A percentile compares a stretch with the other conserved stretches of the same genome.
Conservation (phyloP, 2,329 filamentous ascomycete species). For the Trichoderma atroviride region DNA sequence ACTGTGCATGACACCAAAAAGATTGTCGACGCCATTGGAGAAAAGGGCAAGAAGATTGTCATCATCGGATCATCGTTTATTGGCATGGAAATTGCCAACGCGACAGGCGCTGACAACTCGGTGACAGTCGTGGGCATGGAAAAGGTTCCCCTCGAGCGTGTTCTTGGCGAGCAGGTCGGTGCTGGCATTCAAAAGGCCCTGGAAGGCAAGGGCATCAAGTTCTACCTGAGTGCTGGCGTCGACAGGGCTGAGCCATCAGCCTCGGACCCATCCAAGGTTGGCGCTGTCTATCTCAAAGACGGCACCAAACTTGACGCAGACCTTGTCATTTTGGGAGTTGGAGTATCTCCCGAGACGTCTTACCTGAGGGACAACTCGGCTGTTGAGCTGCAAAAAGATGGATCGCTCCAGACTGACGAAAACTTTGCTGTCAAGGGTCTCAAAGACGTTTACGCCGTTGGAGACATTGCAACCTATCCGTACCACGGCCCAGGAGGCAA, state of each 20-base stretch:
- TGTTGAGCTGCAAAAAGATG: conserved; percentile 75
- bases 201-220: conserved; percentile 86
- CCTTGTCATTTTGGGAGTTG: conserved; percentile 87
- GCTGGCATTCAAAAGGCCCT: conserved; percentile 76
- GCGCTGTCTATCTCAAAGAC: conserved; percentile 80
- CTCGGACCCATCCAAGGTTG: conserved; percentile 71
- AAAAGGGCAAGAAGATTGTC: conserved; percentile 87
- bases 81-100: conserved; percentile 94
- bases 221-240: conserved; percentile 78
- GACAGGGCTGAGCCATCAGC: conserved; percentile 77
- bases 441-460: conserved; percentile 86
- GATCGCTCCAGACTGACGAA: conserved; percentile 81
- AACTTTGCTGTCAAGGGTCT: conserved; percentile 75
- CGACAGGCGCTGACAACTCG: conserved; percentile 75
- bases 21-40: conserved; percentile 78
- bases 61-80: conserved; percentile 94
- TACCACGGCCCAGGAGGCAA: conserved; percentile 87
- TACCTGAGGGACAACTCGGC: conserved; percentile 74
- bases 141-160: conserved; percentile 76
- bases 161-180: conserved; percentile 82
- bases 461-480: conserved; percentile 93
- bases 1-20: conserved; percentile 74
- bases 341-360: conserved; percentile 82
- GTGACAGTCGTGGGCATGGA: conserved; percentile 92
- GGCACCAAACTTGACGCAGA: conserved; percentile 84